Percentiles rank a stretch among this genome's conserved stretches.
Evolutionary conservation across 2,329 filamentous ascomycete genomes (phyloP).

Genomic region (Arthrobotrys conoides): DNA sequence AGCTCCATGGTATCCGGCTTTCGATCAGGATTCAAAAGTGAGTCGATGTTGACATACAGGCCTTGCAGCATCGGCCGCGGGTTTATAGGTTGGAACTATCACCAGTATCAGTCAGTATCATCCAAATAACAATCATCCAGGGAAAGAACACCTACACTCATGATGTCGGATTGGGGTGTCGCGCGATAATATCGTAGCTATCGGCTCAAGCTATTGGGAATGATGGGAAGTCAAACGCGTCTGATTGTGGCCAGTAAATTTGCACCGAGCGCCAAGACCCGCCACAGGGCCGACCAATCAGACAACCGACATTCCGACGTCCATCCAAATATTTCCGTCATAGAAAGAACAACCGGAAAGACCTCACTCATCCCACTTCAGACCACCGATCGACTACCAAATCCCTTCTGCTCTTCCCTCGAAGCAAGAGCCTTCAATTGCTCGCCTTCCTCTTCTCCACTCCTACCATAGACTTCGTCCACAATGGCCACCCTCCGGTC

Average conservation of each 20-base stretch:
- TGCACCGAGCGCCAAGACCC: constrained; percentile 53
- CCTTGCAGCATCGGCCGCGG: constrained; percentile 95
- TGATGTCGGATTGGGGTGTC: constrained; percentile 36
- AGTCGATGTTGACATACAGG: constrained; percentile 74
- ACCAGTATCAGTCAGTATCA: constrained; percentile 28
- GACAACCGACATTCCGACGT: constrained; percentile 51
- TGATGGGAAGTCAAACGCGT: constrained; percentile 45
- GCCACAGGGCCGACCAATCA: constrained; percentile 47
- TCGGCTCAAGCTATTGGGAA: neutral
- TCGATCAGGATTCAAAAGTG: neutral
- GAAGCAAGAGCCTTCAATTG: constrained; percentile 47
- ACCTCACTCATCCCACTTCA: constrained; percentile 61
- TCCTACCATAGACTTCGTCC: constrained; percentile 22
- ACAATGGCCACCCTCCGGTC: constrained; percentile 57
- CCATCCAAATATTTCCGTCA: constrained; percentile 60
- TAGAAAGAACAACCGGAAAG: constrained; percentile 36
- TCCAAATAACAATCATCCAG: neutral
- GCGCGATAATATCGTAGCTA: constrained; percentile 11
- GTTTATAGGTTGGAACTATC: constrained; percentile 90
- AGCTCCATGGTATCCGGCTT: neutral
- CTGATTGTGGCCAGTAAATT: constrained; percentile 46
- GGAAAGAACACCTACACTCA: constrained; percentile 48
- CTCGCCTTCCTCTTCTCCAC: constrained; percentile 37
- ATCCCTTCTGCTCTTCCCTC: constrained; percentile 21
- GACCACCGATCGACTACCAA: constrained; percentile 16